A percentile compares a stretch with the other conserved stretches of the same genome.
phyloP scores from a whole-genome alignment of 2,329 filamentous ascomycete genomes.

The Alternaria sp. region DNA sequence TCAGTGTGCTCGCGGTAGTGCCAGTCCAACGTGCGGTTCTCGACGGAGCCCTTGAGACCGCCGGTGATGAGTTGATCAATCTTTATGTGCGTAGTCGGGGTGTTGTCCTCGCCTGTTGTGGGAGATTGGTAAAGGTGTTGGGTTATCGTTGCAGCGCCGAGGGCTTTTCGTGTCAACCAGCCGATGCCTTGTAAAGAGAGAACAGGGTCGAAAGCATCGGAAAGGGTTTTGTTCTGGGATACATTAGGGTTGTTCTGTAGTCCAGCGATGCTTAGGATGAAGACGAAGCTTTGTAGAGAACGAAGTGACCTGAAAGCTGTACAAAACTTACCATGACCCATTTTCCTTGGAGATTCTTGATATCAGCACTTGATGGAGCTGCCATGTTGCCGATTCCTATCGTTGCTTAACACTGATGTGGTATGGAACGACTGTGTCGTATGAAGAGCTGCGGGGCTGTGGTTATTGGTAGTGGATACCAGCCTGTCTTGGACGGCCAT shows the following conservation, averaged over 20 bases:
- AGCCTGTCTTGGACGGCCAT: neutral
- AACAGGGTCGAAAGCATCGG: slow-evolving; percentile 72
- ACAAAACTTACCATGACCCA: slow-evolving; percentile 47
- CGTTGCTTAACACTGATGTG: neutral
- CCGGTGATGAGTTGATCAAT: slow-evolving; percentile 76
- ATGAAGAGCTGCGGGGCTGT: slow-evolving; percentile 8
- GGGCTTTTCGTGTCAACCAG: slow-evolving; percentile 76
- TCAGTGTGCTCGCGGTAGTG: slow-evolving; percentile 72
- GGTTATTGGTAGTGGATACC: neutral
- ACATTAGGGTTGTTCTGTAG: neutral
- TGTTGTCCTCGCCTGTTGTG: slow-evolving; percentile 29
- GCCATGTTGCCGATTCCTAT: slow-evolving; percentile 41
- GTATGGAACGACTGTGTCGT: slow-evolving; percentile 1
- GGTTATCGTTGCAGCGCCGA: slow-evolving; percentile 73
- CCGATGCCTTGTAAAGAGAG: slow-evolving; percentile 66
- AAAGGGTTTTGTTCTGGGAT: slow-evolving; percentile 75
- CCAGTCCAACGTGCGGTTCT: slow-evolving; percentile 66
- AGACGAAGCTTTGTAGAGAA: neutral
- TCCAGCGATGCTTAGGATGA: neutral
- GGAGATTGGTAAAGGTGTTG: slow-evolving; percentile 61
- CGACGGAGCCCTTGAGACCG: slow-evolving; percentile 71
- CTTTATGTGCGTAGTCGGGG: slow-evolving; percentile 66
- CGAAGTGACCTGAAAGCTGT: neutral
- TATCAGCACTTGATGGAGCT: slow-evolving; percentile 44
- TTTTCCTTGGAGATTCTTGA: slow-evolving; percentile 49